Evolutionary conservation across 2,329 filamentous ascomycete genomes (phyloP), one percentile per base, ranked within the genome.

Genomic region (Incumbomyces delicatus): DNA sequence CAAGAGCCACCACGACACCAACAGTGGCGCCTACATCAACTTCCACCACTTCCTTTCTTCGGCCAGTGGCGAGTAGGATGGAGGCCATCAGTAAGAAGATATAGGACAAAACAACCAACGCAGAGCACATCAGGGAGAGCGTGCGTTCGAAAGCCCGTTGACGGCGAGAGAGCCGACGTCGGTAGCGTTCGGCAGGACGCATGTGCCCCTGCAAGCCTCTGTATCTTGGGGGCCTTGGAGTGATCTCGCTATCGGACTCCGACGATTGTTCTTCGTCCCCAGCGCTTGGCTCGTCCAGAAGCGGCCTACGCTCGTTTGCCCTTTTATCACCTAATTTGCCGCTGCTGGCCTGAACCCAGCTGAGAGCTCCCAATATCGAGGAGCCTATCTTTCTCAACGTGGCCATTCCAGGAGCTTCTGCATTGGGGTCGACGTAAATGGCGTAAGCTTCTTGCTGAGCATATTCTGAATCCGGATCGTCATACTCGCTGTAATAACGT

Each of bases 401-500:
- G 20, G 74, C 72, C 31, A 86, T 65, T 12, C 84, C 81, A 0
- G 82, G 79, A 46, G 85, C 83, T 30, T 74, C 69, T 1, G 76
- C 76, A 54, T 86, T 75, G 0, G 85, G 85, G 59, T 89, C 76
- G 49, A 90, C 70, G 57, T 86, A 87, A 54, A 92, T 81, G 37
- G 78, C 74, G 62, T 87, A 92, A 27, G 74, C 75, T 31, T 77
- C 74, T 36, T 79, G 73, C 12, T 73, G 66, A 10, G 66, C 67
- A 10, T 55, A 62, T 46, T 88, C 84, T 10, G 53, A 56, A 60
- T 86, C 87, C 7, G 84, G 85, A 60, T 89, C 69, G 55, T 94
- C 87, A 62, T 90, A 92, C 62, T 94, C 87, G 63, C 86, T 90
- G 86, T 87, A 94, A 60, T 90, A 92, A 17, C 60, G 50, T 27